A percentile compares a stretch with the other conserved stretches of the same genome.
Conservation (phyloP, 208 protist genomes). For the Acanthamoeba lenticulata region DNA sequence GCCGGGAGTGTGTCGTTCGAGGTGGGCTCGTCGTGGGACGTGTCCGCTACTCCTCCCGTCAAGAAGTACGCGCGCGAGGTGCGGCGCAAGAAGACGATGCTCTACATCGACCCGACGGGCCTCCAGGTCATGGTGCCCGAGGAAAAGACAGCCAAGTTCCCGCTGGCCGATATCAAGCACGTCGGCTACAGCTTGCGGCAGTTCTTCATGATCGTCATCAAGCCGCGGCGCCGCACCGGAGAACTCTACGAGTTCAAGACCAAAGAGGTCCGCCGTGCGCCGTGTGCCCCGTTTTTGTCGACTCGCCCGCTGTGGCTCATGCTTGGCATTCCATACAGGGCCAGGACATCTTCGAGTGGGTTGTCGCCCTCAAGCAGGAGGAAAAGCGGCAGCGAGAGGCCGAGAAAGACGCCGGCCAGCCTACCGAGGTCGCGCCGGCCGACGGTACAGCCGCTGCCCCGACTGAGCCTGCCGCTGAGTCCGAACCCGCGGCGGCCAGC, state of each 20-base stretch:
- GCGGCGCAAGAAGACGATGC: neutral
- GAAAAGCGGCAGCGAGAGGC: neutral
- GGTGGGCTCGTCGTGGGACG: neutral
- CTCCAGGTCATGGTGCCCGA: conserved; percentile 1
- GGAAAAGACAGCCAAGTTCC: neutral
- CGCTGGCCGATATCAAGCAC: neutral
- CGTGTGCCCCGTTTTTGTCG: neutral
- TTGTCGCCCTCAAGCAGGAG: neutral
- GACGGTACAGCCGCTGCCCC: no score
- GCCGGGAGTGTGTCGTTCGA: neutral
- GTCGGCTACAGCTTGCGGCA: neutral
- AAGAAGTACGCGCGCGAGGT: conserved; percentile 2
- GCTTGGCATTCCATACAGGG: neutral
- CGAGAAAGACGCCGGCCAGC: neutral
- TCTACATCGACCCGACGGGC: neutral
- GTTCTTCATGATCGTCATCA: neutral
- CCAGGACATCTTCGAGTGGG: neutral
- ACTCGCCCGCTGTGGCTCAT: neutral
- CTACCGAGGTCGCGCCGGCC: no score
- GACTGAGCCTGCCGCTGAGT: no score
- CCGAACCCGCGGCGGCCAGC: no score
- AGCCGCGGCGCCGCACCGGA: neutral
- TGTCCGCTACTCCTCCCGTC: neutral
- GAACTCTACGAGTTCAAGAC: neutral
- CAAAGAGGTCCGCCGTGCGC: neutral